Evolutionary conservation across 2,329 filamentous ascomycete genomes (phyloP).

Genomic region (Neurospora crassa): DNA sequence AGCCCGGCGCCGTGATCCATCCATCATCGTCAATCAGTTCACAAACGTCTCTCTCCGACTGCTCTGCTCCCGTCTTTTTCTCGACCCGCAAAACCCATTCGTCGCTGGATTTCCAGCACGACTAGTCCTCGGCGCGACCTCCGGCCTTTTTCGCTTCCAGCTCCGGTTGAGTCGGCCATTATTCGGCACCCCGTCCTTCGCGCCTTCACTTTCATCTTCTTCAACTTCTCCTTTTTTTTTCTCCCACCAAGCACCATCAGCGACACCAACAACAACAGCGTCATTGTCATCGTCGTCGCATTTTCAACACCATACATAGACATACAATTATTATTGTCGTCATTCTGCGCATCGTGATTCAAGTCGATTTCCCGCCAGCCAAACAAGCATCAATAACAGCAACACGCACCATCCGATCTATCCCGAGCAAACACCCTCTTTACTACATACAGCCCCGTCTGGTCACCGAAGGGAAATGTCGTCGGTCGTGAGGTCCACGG

Average conservation of each 20-base stretch:
- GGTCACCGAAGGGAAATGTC: constrained; percentile 8
- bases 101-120: neutral
- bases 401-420: neutral
- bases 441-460: neutral
- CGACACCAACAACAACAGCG: neutral
- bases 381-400: neutral
- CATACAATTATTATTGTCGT: neutral
- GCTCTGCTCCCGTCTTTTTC: neutral
- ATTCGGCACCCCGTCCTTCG: neutral
- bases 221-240: neutral
- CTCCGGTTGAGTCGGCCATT: neutral
- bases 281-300: neutral
- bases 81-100: neutral
- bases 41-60: neutral
- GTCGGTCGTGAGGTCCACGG: constrained; percentile 41
- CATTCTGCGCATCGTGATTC: neutral
- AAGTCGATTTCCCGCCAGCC: neutral
- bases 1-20: neutral
- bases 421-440: neutral
- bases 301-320: neutral
- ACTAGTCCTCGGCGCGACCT: neutral
- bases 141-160: neutral
- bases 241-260: neutral
- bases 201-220: neutral
- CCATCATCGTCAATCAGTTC: neutral